Evolutionary conservation across 805 yeast genomes (phyloP), one percentile per base, ranked within the genome.

Genomic region (Candida ulmi): DNA sequence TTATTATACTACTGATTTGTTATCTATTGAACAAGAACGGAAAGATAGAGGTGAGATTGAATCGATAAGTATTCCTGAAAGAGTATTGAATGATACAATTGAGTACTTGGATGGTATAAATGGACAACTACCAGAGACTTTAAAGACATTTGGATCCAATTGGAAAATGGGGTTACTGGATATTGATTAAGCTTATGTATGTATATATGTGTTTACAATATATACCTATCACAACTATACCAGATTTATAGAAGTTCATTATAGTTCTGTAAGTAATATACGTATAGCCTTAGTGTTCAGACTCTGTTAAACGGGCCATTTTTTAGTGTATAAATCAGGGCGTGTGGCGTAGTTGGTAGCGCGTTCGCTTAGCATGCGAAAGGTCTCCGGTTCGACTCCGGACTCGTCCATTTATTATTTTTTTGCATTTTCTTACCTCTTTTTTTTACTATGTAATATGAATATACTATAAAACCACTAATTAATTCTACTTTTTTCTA

Each of bases 281-380:
- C n/a, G n/a, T n/a, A n/a, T n/a, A n/a, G n/a, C n/a, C n/a, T n/a
- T n/a, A n/a, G n/a, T n/a, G n/a, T n/a, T n/a, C n/a, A n/a, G n/a
- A n/a, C n/a, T n/a, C n/a, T n/a, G n/a, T n/a, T n/a, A n/a, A n/a
- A n/a, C n/a, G n/a, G n/a, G n/a, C n/a, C n/a, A n/a, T n/a, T n/a
- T 23, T 23, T 8, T 23, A 8, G 11, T 8, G 11, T 23, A 23
- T n/a, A 7, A 30, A 30, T 17, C 11, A 15, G 83, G 83, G 83
- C 82, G 79, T 77, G 81, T 77, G 83, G 83, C 83, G 83, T 74
- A 78, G 83, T 78, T 75, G 83, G 83, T 77, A 77, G 83, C 83
- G 83, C 83, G 83, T 74, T 75, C 79, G 76, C 83, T 76, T 77
- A 75, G 82, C 82, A 76, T 76, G 83, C 75, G 80, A 75, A 75